phyloP scores from a whole-genome alignment of 768 basidiomycete genomes.

The Pulveroboletus sp. region DNA sequence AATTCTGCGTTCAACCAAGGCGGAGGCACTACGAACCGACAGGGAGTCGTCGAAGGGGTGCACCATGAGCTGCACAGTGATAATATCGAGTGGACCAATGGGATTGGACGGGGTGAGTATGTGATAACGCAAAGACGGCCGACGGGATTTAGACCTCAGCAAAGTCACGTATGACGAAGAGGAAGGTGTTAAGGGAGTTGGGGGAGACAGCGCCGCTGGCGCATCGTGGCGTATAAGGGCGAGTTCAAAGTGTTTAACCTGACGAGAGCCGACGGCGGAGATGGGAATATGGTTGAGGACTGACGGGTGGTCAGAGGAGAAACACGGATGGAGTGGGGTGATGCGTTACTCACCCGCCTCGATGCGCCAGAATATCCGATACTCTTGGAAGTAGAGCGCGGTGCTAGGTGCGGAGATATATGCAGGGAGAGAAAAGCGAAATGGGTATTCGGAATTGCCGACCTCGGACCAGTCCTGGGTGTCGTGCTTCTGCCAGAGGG shows the following conservation, averaged over 20 bases:
- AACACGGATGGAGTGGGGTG: background rate
- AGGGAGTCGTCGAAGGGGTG: slow-evolving; percentile 56
- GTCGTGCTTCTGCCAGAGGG: slow-evolving; percentile 66
- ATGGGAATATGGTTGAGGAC: slow-evolving; percentile 68
- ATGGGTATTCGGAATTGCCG: slow-evolving; percentile 64
- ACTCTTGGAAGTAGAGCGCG: slow-evolving; percentile 64
- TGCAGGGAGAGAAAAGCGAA: slow-evolving; percentile 64
- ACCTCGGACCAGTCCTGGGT: slow-evolving; percentile 55
- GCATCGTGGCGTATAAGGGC: slow-evolving; percentile 68
- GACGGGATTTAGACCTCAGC: slow-evolving; percentile 51
- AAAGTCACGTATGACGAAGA: slow-evolving; percentile 37
- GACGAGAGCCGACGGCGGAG: slow-evolving; percentile 60
- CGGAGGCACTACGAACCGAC: slow-evolving; percentile 56
- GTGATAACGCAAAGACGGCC: slow-evolving; percentile 56
- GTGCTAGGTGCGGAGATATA: slow-evolving; percentile 63
- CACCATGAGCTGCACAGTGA: slow-evolving; percentile 61
- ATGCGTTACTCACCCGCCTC: slow-evolving; percentile 62
- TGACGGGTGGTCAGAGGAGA: slow-evolving; percentile 30
- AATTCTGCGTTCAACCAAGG: slow-evolving; percentile 71
- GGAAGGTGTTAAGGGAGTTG: slow-evolving; percentile 34
- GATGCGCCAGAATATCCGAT: slow-evolving; percentile 76
- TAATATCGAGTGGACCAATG: slow-evolving; percentile 68
- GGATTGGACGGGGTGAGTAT: slow-evolving; percentile 52
- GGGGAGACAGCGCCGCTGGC: slow-evolving; percentile 39
- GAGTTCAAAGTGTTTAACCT: slow-evolving; percentile 68